These are phyloP conservation scores for Botryotinia narcissicola DNA, from an alignment of 2,329 filamentous ascomycete species.

Conservation along the genomic window DNA sequence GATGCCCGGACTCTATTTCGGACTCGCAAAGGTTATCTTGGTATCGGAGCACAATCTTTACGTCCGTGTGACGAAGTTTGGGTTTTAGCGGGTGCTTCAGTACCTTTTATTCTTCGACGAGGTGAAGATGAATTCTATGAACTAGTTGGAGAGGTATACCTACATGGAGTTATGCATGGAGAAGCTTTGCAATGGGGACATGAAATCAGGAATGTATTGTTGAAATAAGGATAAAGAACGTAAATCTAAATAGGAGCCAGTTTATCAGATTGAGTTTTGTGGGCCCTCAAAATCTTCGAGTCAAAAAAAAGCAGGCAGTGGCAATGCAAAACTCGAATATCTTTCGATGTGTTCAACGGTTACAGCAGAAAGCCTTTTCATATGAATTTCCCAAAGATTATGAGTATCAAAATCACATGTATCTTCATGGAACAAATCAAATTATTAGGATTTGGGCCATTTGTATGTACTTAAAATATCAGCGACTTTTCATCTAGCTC, in stretches of 20 bases:
- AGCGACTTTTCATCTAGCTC: no score
- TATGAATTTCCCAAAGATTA: neutral
- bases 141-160: constrained; percentile 25
- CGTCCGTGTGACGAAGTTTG: constrained; percentile 21
- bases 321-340: neutral
- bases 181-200: constrained; percentile 16
- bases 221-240: neutral
- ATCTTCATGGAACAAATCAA: neutral
- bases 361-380: neutral
- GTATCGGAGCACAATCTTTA: constrained; percentile 15
- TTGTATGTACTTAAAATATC: no score
- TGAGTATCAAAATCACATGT: neutral
- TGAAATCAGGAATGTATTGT: neutral
- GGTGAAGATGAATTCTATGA: constrained; percentile 13
- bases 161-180: constrained; percentile 26
- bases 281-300: no score
- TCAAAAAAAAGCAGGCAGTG: neutral
- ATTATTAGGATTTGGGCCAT: neutral
- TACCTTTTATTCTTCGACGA: constrained; percentile 21
- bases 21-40: constrained; percentile 14
- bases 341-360: neutral
- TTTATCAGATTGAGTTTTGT: neutral
- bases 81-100: constrained; percentile 18
- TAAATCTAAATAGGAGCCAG: neutral
- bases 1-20: constrained; percentile 6